phyloP scores from a whole-genome alignment of 768 basidiomycete species.

The Suillus americanus region DNA sequence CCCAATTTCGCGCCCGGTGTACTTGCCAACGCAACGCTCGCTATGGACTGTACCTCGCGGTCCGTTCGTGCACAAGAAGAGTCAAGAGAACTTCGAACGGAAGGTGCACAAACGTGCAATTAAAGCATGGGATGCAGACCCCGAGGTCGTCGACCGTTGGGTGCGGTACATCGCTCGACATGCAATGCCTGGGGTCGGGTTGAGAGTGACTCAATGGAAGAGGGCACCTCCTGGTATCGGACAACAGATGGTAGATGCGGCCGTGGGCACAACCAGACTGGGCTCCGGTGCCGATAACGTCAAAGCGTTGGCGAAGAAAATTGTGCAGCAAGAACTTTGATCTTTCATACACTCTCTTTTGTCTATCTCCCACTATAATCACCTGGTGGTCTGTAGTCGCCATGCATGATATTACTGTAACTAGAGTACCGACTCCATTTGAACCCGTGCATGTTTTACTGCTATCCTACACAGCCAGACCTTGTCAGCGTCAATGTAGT shows the following conservation, averaged over 20 bases:
- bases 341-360: background rate
- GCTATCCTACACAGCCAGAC: background rate
- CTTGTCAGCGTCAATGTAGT: too few relatives aligned
- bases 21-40: conserved; percentile 71
- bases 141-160: conserved; percentile 78
- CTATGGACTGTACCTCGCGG: conserved; percentile 85
- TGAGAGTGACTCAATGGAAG: conserved; percentile 81
- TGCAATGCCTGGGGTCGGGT: conserved; percentile 82
- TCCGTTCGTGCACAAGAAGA: conserved; percentile 92
- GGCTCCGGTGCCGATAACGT: conserved; percentile 32
- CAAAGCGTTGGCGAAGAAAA: conserved; percentile 41
- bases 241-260: conserved; percentile 34
- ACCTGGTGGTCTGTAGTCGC: background rate
- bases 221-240: conserved; percentile 56
- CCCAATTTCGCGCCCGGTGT: conserved; percentile 62
- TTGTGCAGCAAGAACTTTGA: conserved; percentile 34
- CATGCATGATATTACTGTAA: background rate
- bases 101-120: conserved; percentile 80
- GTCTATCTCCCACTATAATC: background rate
- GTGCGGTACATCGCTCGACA: conserved; percentile 74
- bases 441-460: background rate
- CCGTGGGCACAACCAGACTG: conserved; percentile 35
- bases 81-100: conserved; percentile 93
- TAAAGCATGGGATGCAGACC: conserved; percentile 89
- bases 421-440: background rate